Percentiles rank a stretch among this genome's conserved stretches.
Conservation (phyloP, 768 basidiomycete species). For the Pisolithus marmoratus region DNA sequence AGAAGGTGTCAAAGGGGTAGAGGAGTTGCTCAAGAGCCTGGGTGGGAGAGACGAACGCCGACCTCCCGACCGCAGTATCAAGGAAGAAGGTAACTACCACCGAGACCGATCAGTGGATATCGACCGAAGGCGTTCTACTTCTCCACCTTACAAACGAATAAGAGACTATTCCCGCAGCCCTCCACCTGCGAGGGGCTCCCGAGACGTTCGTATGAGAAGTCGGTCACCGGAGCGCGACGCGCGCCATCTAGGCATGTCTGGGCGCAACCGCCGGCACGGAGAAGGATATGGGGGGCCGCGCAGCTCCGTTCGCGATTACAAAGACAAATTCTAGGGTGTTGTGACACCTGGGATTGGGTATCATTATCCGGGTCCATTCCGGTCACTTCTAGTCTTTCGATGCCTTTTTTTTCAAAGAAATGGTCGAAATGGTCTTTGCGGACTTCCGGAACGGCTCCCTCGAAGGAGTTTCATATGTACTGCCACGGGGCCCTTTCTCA, state of each 20-base stretch:
- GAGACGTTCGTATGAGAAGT: conserved; percentile 10
- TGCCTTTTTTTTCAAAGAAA: too few relatives aligned
- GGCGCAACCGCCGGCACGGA: conserved; percentile 4
- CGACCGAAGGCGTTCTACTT: conserved; percentile 10
- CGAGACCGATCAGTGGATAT: conserved; percentile 8
- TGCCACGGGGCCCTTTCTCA: too few relatives aligned
- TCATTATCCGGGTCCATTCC: too few relatives aligned
- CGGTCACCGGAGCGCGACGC: conserved; percentile 14
- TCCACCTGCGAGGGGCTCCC: conserved; percentile 2
- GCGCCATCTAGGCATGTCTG: conserved; percentile 1
- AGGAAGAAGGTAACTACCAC: conserved; percentile 1
- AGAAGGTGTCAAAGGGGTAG: conserved; percentile 58
- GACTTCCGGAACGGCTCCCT: too few relatives aligned
- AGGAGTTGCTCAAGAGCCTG: conserved; percentile 54
- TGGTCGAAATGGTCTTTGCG: too few relatives aligned
- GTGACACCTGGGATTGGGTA: too few relatives aligned
- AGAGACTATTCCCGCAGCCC: neutral
- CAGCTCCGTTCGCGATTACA: too few relatives aligned
- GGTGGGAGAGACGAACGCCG: conserved; percentile 19
- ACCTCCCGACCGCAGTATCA: neutral
- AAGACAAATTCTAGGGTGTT: too few relatives aligned
- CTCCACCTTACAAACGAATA: conserved; percentile 8
- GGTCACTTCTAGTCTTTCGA: too few relatives aligned
- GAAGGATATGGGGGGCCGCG: neutral
- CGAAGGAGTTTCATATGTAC: too few relatives aligned